These are phyloP conservation scores for Silene latifolia DNA, from an alignment of 148 eudicot species.

Conservation along the genomic window DNA sequence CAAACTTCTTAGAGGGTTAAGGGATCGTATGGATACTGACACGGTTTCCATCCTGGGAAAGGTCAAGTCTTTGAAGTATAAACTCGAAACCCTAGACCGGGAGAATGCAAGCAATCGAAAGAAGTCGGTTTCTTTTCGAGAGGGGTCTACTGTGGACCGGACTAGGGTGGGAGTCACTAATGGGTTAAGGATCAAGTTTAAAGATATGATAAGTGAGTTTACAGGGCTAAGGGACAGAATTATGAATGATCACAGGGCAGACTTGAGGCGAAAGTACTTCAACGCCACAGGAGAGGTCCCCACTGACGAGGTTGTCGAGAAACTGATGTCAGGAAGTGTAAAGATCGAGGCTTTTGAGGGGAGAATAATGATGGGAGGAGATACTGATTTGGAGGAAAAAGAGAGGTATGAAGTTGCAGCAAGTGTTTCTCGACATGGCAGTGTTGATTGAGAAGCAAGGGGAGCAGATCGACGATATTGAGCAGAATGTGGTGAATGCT, in stretches of 20 bases:
- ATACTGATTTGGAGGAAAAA: conserved; percentile 35
- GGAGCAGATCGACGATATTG: conserved; percentile 63
- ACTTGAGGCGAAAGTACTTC: conserved; percentile 45
- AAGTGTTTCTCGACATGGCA: conserved; percentile 86
- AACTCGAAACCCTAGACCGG: conserved; percentile 54
- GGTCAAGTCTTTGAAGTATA: conserved; percentile 47
- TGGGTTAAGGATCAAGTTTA: conserved; percentile 57
- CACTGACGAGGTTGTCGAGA: conserved; percentile 52
- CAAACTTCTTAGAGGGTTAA: conserved; percentile 57
- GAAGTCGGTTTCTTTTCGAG: conserved; percentile 28
- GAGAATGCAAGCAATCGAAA: conserved; percentile 43
- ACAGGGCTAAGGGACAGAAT: conserved; percentile 56
- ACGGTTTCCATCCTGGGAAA: conserved; percentile 57
- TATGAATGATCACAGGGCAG: conserved; percentile 51
- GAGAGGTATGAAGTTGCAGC: conserved; percentile 79
- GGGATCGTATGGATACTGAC: conserved; percentile 78
- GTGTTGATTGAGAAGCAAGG: conserved; percentile 71
- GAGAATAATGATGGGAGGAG: conserved; percentile 23
- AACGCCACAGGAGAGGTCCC: conserved; percentile 55
- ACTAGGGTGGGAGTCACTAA: conserved; percentile 56
- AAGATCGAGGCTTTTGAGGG: conserved; percentile 38
- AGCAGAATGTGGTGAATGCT: conserved; percentile 62
- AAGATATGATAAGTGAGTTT: conserved; percentile 58
- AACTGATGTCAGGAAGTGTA: conserved; percentile 43
- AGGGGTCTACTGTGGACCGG: conserved; percentile 58